Base-by-base conservation (phyloP, 1,284 basidiomycete species). In the Apiotrichum siamense region DNA sequence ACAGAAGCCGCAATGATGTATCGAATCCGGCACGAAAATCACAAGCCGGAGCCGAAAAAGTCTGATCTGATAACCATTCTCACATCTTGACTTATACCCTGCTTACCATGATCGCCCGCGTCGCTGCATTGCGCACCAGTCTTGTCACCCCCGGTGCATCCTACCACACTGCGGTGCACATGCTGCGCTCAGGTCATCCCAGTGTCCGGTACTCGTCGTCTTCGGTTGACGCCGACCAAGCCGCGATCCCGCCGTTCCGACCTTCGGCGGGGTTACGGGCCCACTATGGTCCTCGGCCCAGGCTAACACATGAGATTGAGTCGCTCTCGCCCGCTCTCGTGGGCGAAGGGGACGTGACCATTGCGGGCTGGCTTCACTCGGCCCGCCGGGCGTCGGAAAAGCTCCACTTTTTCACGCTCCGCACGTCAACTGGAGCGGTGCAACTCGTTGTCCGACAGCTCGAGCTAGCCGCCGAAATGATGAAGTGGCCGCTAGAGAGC, bases 301-400 rank as follows among this genome's bases (percentile, higher is more conserved):
- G 40, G 2, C 25, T 27, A 4, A 84, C 84, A 7, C 85, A 88
- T 64, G 72, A 70, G 39, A 86, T 85, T 64, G 82, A 81, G 40
- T 74, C 80, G 13, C 77, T 90, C 52, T 73, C 77, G 52, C 66
- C 77, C 42, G 61, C 66, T 21, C 76, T 84, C 67, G 79, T 76
- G 44, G 85, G 83, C 54, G 64, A 76, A n/a, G n/a, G n/a, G 33
- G 67, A 65, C 47, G 85, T 89, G 59, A 76, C 83, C 55, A 76
- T 92, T 47, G 77, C 84, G 15, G 88, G 88, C 25, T 87, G 84
- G 67, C 88, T 65, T 85, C 85, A 45, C 89, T 91, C 76, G 83
- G 84, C 73, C 3, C 69, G 69, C 29, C 62, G 69, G 48, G 69
- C 69, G 7, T 69, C 65, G 7, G 69, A 66, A 27, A 65, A 59